Percentiles rank a stretch among this genome's conserved stretches.
phyloP scores from a whole-genome alignment of 2,329 filamentous ascomycete genomes.

The Alternaria dauci region DNA sequence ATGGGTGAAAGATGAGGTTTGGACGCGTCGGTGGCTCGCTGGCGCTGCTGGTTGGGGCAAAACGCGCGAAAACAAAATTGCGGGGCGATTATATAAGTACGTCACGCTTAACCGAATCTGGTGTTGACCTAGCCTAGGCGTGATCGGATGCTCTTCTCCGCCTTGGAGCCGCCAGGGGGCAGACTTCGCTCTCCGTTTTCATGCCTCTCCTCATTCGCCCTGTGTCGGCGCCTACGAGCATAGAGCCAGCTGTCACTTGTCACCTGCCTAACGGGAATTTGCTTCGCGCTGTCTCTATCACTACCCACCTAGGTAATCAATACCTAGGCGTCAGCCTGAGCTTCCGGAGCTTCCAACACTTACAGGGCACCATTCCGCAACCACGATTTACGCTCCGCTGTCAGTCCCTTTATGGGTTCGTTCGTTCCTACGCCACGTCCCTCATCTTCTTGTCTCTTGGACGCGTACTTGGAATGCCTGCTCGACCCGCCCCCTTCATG shows the following conservation, averaged over 20 bases:
- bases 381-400: not conserved
- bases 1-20: conserved; percentile 2
- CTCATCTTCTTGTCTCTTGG: not conserved
- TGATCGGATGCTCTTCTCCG: not conserved
- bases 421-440: not conserved
- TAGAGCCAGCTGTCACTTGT: not conserved
- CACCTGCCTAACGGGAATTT: not conserved
- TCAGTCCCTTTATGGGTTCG: not conserved
- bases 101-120: not conserved
- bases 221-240: not conserved
- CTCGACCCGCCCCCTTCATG: not conserved
- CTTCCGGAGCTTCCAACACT: not conserved
- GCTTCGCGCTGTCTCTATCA: not conserved
- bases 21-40: conserved; percentile 6
- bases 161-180: not conserved
- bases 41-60: not conserved
- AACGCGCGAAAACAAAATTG: not conserved
- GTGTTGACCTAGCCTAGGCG: not conserved
- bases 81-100: conserved; percentile 9
- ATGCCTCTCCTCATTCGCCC: not conserved
- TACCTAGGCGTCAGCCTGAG: not conserved
- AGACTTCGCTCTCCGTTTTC: not conserved
- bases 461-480: not conserved
- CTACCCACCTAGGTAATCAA: not conserved
- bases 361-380: not conserved